Evolutionary conservation across 2,329 filamentous ascomycete species (phyloP).

Genomic region (Magnaporthales sp.): DNA sequence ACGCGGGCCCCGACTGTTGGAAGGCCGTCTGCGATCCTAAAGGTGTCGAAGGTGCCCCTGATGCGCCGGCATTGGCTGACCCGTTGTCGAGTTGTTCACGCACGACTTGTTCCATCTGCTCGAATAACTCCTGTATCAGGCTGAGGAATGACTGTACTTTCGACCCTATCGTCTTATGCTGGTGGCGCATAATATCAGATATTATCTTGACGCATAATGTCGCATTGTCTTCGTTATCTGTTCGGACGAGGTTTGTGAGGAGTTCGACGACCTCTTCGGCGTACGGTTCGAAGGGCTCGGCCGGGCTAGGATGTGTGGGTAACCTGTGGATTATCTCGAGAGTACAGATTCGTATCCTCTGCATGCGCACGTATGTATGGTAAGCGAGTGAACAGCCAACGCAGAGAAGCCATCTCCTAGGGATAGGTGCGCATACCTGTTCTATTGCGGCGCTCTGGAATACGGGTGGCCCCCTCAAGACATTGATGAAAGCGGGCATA

Average conservation of each 20-base stretch:
- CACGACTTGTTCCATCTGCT: constrained; percentile 92
- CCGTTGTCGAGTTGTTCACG: constrained; percentile 86
- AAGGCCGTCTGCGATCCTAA: constrained; percentile 61
- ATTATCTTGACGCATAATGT: constrained; percentile 97
- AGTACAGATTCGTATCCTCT: constrained; percentile 86
- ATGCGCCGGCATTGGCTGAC: constrained; percentile 36
- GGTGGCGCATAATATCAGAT: constrained; percentile 92
- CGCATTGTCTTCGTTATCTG: constrained; percentile 97
- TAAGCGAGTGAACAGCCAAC: constrained; percentile 6
- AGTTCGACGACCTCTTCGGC: constrained; percentile 84
- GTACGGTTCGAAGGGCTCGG: constrained; percentile 79
- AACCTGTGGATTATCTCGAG: constrained; percentile 92
- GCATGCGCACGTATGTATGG: background rate
- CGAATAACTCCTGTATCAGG: constrained; percentile 91
- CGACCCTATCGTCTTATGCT: constrained; percentile 67
- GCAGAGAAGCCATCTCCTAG: constrained; percentile 15
- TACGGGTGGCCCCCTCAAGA: constrained; percentile 76
- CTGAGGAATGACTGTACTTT: constrained; percentile 86
- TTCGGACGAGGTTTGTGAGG: constrained; percentile 77
- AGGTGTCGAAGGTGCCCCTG: constrained; percentile 57
- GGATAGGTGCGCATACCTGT: constrained; percentile 47
- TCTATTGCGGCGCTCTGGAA: constrained; percentile 87
- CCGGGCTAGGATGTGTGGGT: constrained; percentile 58
- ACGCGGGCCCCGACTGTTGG: constrained; percentile 73
- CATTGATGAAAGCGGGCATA: constrained; percentile 81